Conservation (phyloP, 176 grass and related monocot species). For the Aegilops tauschii region DNA sequence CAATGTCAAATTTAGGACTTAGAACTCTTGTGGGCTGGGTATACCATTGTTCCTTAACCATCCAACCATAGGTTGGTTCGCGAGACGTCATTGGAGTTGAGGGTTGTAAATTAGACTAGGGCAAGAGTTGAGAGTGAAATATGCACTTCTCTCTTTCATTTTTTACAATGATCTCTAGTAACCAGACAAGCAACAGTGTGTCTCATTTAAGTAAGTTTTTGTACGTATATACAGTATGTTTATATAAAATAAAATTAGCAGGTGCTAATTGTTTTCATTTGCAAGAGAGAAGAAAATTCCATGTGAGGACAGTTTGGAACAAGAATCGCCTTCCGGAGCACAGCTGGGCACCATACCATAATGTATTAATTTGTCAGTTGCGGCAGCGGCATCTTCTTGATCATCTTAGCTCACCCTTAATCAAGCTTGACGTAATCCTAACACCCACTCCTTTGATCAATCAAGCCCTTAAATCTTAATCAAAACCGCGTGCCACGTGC, state of each 20-base stretch:
- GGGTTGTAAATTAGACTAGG: too few species aligned
- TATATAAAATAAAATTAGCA: neutral
- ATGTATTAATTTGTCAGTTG: neutral
- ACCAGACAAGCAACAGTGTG: neutral
- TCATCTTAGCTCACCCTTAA: neutral
- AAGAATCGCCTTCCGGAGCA: neutral
- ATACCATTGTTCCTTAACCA: too few species aligned
- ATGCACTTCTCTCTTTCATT: too few species aligned
- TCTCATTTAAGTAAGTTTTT: neutral
- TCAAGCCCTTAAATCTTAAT: neutral
- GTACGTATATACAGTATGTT: neutral
- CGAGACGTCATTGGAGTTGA: too few species aligned
- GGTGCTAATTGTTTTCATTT: neutral
- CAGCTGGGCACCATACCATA: neutral
- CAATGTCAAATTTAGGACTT: too few species aligned
- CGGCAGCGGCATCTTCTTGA: neutral
- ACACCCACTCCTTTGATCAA: slow-evolving; percentile 29
- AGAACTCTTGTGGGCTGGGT: too few species aligned
- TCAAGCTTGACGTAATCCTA: slow-evolving; percentile 25
- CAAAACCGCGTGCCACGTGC: neutral
- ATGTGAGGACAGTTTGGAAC: slow-evolving; percentile 1
- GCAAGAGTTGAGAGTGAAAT: too few species aligned
- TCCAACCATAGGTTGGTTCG: too few species aligned
- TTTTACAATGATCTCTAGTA: too few species aligned
- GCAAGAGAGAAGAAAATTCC: neutral